Percentiles rank a stretch among this genome's conserved stretches.
Evolutionary conservation across 2,329 filamentous ascomycete genomes (phyloP).

Genomic region (Onygenales sp.): DNA sequence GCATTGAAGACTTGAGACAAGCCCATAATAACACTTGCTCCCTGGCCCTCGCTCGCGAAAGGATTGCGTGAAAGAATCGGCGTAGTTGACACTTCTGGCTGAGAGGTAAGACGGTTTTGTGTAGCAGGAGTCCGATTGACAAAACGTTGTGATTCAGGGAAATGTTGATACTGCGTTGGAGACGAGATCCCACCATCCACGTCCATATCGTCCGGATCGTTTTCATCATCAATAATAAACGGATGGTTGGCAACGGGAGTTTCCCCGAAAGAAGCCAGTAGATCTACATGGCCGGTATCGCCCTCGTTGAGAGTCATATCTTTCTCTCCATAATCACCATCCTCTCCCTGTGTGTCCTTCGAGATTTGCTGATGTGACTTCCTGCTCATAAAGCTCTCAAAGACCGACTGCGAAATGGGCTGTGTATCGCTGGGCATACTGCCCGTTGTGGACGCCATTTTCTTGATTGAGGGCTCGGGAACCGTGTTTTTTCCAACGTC

Average conservation of each 20-base stretch:
- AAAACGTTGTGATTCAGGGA: conserved; percentile 39
- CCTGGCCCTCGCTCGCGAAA: conserved; percentile 27
- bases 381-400: conserved; percentile 31
- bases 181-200: conserved; percentile 54
- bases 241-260: conserved; percentile 14
- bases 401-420: conserved; percentile 35
- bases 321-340: conserved; percentile 17
- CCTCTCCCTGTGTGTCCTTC: conserved; percentile 6
- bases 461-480: conserved; percentile 15
- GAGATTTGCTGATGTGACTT: conserved; percentile 13
- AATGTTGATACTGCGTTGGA: conserved; percentile 28
- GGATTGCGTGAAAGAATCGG: conserved; percentile 35
- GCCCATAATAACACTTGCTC: conserved; percentile 29
- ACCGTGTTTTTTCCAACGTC: conserved; percentile 12
- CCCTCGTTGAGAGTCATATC: conserved; percentile 31
- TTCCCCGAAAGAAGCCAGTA: conserved; percentile 30
- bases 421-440: conserved; percentile 33
- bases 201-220: conserved; percentile 45
- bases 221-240: background rate
- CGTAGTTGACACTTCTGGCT: conserved; percentile 22
- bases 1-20: conserved; percentile 40
- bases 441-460: conserved; percentile 25
- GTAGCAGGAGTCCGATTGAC: conserved; percentile 33
- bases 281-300: conserved; percentile 34
- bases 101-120: conserved; percentile 24